phyloP scores from a whole-genome alignment of 306 rosid species.

The Quercus rubra region DNA sequence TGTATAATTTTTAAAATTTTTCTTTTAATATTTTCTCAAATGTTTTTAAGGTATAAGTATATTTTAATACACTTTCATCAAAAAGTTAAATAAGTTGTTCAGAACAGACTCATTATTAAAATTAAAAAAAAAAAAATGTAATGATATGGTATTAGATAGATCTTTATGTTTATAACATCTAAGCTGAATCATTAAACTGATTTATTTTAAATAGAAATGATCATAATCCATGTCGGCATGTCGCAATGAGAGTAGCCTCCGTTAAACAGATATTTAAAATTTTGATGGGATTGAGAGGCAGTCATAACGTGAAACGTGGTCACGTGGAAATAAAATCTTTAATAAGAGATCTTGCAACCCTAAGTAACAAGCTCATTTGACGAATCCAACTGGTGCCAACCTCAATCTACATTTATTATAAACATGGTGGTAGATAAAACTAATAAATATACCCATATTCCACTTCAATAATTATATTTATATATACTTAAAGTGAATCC shows the following conservation, averaged over 20 bases:
- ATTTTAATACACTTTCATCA: fast-evolving
- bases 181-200: too few species aligned
- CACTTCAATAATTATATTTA: not conserved
- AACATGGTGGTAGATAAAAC: too few species aligned
- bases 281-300: not conserved
- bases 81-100: fast-evolving
- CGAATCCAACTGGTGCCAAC: constrained; percentile 17
- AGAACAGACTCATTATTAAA: fast-evolving
- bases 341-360: constrained; percentile 15
- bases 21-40: too few species aligned
- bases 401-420: constrained; percentile 6
- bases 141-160: too few species aligned
- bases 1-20: too few species aligned
- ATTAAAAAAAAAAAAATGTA: too few species aligned
- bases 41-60: fast-evolving
- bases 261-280: not conserved
- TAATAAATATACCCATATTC: not conserved
- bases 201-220: too few species aligned
- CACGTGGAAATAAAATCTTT: constrained; percentile 30
- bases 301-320: constrained; percentile 11
- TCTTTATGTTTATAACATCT: too few species aligned
- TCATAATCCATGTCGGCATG: too few species aligned
- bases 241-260: not conserved
- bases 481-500: not conserved
- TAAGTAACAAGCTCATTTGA: not conserved